Percentiles rank a stretch among this genome's conserved stretches.
These are phyloP conservation scores for Aegilops speltoides DNA, from an alignment of 176 grass and related monocot species.

Conservation along the genomic window DNA sequence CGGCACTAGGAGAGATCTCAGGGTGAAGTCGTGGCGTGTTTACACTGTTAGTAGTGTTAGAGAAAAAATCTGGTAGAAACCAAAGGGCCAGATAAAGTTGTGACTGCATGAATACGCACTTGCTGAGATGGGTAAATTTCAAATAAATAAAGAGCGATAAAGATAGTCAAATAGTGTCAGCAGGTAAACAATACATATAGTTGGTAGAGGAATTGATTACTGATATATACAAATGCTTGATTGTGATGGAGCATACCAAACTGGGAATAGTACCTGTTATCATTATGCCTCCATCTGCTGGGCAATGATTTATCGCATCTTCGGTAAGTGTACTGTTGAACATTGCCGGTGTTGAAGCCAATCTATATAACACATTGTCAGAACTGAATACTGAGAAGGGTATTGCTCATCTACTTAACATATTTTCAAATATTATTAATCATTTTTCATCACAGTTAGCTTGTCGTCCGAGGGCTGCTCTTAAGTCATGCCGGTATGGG, in stretches of 20 bases:
- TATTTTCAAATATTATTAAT: neutral
- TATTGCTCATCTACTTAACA: neutral
- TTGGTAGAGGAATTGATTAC: neutral
- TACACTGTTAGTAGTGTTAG: neutral
- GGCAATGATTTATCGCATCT: constrained; percentile 65
- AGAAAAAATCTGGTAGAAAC: too few species aligned
- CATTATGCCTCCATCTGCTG: constrained; percentile 96
- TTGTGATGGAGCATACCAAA: constrained; percentile 17
- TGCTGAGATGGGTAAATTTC: neutral
- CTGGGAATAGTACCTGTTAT: constrained; percentile 74
- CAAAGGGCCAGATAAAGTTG: neutral
- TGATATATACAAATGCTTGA: constrained; percentile 7
- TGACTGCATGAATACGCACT: neutral
- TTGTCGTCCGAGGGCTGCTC: neutral
- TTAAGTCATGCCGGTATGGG: neutral
- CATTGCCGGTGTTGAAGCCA: constrained; percentile 99
- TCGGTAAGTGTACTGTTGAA: constrained; percentile 94
- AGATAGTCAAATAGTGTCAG: neutral
- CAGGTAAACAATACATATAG: neutral
- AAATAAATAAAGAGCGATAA: neutral
- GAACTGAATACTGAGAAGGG: constrained; percentile 14
- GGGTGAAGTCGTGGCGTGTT: neutral
- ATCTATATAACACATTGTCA: constrained; percentile 53
- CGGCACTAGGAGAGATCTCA: neutral
- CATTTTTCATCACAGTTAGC: neutral